These are phyloP conservation scores for Sarocladium kiliense DNA, from an alignment of 2,329 filamentous ascomycete genomes.

Conservation along the genomic window DNA sequence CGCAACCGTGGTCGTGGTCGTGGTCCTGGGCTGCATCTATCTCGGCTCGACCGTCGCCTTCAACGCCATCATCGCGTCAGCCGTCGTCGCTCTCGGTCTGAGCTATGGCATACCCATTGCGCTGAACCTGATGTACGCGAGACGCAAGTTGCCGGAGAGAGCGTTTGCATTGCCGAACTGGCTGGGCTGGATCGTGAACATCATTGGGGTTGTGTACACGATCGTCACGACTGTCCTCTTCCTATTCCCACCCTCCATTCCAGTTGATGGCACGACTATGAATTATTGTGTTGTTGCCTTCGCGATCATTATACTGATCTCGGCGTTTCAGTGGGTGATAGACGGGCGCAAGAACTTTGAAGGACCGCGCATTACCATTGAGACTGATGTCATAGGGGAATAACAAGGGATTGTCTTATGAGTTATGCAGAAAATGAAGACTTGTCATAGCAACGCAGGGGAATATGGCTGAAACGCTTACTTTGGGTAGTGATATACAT, in stretches of 20 bases:
- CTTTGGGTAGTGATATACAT: too few relatives aligned
- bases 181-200: conserved; percentile 31
- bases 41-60: conserved; percentile 60
- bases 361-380: conserved; percentile 18
- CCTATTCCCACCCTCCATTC: conserved; percentile 64
- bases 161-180: conserved; percentile 27
- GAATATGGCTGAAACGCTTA: too few relatives aligned
- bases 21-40: conserved; percentile 66
- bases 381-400: neutral
- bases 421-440: too few relatives aligned
- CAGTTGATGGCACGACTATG: conserved; percentile 64
- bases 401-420: too few relatives aligned
- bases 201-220: conserved; percentile 56
- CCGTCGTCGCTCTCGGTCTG: conserved; percentile 63
- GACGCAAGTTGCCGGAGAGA: conserved; percentile 55
- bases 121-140: conserved; percentile 63
- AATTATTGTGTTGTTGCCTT: conserved; percentile 50
- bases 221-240: conserved; percentile 70
- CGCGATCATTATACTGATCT: conserved; percentile 40
- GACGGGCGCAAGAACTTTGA: conserved; percentile 44
- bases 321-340: conserved; percentile 38
- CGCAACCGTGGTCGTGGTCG: conserved; percentile 52
- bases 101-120: conserved; percentile 67
- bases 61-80: conserved; percentile 61
- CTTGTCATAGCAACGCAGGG: too few relatives aligned